Base-by-base conservation (phyloP, 2,329 filamentous ascomycete genomes). In the Ophiocordyceps sinensis region DNA sequence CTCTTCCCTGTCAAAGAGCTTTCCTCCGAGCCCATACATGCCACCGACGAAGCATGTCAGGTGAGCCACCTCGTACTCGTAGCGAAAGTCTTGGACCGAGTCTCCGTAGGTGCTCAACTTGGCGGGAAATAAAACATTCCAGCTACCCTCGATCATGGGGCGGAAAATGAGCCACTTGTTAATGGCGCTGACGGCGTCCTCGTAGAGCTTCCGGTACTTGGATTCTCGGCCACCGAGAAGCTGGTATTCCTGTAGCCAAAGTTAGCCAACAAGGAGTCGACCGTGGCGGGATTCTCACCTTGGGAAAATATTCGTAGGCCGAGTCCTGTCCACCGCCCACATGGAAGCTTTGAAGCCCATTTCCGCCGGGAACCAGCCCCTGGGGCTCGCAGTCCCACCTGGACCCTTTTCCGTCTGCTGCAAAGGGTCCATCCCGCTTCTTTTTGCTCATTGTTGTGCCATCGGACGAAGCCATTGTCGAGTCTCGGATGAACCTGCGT, bases 81-180 rank as follows among this genome's bases (percentile, higher is more conserved):
- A 68, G 17, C 41, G 45, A 12, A 65, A 53, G 10, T 67, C 60
- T 9, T 52, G 48, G 36, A 62, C 58, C 2, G 55, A 64, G 3
- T 66, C 59, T 13, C 68, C 67, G 1, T 51, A 56, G 10, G 71
- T 68, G 37, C 55, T 64, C n/a, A 75, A 58, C 49, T 77, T 77
- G 21, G 82, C 81, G 0, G 83, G 75, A 45, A 91, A 77, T 3
- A 91, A 68, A n/a, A 91, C 73, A 44, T 89, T 75, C 40, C 73
- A 73, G 41, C 74, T 65, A 28, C 74, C 71, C 7, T 77, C 72
- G 17, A 77, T 72, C 75, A 91, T 82, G 1, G 87, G 86, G 5
- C 81, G 73, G 61, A 77, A 94, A 43, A 94, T 74, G 10, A 94
- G 68, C 57, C 83, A 72, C 47, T 85, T 70, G 48, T 82, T 82